Evolutionary conservation across 805 yeast species (phyloP).

Genomic region (Priceomyces carsonii): DNA sequence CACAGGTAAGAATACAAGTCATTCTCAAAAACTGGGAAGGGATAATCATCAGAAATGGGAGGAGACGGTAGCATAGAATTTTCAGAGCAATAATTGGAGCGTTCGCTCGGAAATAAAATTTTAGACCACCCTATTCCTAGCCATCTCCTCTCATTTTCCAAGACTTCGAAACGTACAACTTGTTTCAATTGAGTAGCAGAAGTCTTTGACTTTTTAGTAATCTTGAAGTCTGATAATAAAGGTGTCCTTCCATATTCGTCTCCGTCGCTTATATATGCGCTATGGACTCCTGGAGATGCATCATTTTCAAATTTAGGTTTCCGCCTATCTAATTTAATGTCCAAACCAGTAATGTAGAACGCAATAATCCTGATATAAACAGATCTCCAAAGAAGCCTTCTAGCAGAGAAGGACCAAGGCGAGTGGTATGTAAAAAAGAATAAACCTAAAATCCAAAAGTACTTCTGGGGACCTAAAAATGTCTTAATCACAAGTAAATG

Average conservation of each 20-base stretch:
- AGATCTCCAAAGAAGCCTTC: slow-evolving; percentile 54
- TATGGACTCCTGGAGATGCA: slow-evolving; percentile 14
- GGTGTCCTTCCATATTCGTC: slow-evolving; percentile 19
- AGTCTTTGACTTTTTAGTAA: slow-evolving; percentile 35
- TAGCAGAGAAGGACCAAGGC: slow-evolving; percentile 46
- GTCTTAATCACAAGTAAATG: slow-evolving; percentile 37
- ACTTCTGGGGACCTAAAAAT: slow-evolving; percentile 32
- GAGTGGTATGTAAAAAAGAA: slow-evolving; percentile 46
- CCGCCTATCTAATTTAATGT: slow-evolving; percentile 17
- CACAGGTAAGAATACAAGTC: slow-evolving; percentile 44
- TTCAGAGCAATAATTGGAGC: slow-evolving; percentile 49
- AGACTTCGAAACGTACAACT: slow-evolving; percentile 48
- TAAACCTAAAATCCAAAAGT: slow-evolving; percentile 38
- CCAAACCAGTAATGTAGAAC: slow-evolving; percentile 43
- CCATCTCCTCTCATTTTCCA: slow-evolving; percentile 65
- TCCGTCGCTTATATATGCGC: slow-evolving; percentile 17
- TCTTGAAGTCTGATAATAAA: slow-evolving; percentile 35
- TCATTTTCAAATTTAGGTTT: slow-evolving; percentile 3
- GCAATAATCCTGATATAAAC: slow-evolving; percentile 39
- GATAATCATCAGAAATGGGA: slow-evolving; percentile 33
- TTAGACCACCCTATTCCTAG: slow-evolving; percentile 61
- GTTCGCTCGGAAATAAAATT: slow-evolving; percentile 51
- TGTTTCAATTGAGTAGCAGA: slow-evolving; percentile 48
- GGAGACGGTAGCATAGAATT: slow-evolving; percentile 31
- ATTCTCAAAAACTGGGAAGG: slow-evolving; percentile 45